Evolutionary conservation across 2,329 filamentous ascomycete genomes (phyloP).

Genomic region (Pseudopyricularia javanii): DNA sequence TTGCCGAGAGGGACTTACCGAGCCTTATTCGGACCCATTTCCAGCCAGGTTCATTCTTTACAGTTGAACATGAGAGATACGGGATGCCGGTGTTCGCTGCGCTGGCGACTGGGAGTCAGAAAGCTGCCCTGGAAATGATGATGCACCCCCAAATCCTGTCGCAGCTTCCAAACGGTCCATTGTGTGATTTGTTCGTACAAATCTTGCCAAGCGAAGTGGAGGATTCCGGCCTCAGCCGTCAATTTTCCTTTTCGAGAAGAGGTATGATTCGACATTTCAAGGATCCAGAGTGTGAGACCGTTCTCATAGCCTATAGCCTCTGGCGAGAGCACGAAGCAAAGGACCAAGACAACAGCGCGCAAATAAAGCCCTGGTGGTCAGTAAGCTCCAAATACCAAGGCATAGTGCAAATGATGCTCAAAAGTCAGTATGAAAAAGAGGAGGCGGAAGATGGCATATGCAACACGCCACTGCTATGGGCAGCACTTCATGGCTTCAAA

Average conservation of each 20-base stretch:
- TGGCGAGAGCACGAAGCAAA: not conserved
- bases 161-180: not conserved
- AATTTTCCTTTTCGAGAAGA: not conserved
- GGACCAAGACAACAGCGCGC: too few species aligned
- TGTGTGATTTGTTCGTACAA: not conserved
- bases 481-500: not conserved
- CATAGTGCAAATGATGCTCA: too few species aligned
- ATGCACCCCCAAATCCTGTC: not conserved
- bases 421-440: not conserved
- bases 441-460: not conserved
- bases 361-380: too few species aligned
- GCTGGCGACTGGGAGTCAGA: constrained; percentile 2
- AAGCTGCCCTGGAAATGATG: constrained; percentile 4
- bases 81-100: constrained; percentile 7
- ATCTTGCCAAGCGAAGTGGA: not conserved
- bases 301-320: not conserved
- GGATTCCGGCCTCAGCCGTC: not conserved
- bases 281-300: not conserved
- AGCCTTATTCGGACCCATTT: constrained; percentile 3
- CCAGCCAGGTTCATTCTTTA: not conserved
- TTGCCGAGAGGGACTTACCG: constrained; percentile 3
- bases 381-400: too few species aligned
- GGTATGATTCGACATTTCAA: not conserved
- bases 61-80: constrained; percentile 3
- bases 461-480: constrained; percentile 3